A percentile compares a stretch with the other conserved stretches of the same genome.
Conservation (phyloP, 352 stramenopile species). For the Phytophthora kernoviae region DNA sequence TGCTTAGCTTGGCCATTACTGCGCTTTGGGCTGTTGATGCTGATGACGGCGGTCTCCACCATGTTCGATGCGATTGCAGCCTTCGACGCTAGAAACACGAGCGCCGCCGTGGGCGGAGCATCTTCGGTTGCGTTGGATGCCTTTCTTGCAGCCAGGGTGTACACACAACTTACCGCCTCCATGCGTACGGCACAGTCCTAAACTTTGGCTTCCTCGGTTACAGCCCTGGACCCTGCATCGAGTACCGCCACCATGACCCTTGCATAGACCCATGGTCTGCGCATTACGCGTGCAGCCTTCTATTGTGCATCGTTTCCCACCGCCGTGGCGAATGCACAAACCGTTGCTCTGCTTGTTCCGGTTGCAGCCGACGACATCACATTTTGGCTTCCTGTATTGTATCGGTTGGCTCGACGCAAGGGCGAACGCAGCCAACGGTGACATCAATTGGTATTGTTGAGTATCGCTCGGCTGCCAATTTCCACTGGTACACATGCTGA, state of each 20-base stretch:
- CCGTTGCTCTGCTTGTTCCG: constrained; percentile 73
- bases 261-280: constrained; percentile 81
- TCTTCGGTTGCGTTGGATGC: constrained; percentile 81
- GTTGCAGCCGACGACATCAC: constrained; percentile 64
- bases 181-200: constrained; percentile 81
- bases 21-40: constrained; percentile 11
- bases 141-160: constrained; percentile 85
- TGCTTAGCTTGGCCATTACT: not conserved
- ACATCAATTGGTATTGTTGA: not conserved
- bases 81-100: constrained; percentile 61
- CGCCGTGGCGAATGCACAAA: constrained; percentile 85
- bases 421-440: not conserved
- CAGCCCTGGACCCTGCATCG: constrained; percentile 72
- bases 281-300: constrained; percentile 70
- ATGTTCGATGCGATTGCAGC: constrained; percentile 70
- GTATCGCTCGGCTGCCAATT: not conserved
- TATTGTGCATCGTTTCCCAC: constrained; percentile 66
- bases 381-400: constrained; percentile 25
- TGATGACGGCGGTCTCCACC: constrained; percentile 46
- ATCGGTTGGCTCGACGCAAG: not conserved
- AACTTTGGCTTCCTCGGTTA: constrained; percentile 67
- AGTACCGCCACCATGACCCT: constrained; percentile 71
- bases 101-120: constrained; percentile 80
- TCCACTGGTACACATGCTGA: not conserved
- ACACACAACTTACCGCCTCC: constrained; percentile 84